phyloP scores from a whole-genome alignment of 164 flowering plant species.

The Buxus sempervirens region DNA sequence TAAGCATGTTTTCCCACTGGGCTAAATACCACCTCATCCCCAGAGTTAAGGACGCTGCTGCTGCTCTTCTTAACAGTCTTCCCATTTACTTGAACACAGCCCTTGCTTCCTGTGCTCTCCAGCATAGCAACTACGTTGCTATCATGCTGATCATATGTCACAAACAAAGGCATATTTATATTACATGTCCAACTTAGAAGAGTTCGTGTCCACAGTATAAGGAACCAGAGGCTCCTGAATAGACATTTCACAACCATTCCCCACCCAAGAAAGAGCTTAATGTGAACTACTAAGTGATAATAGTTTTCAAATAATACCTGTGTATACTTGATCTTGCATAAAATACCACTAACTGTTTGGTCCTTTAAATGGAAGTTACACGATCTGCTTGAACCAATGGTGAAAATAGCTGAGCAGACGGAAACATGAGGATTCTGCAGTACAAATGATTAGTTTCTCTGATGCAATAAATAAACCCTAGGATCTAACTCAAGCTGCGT shows the following conservation, averaged over 20 bases:
- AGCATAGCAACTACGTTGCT: slow-evolving; percentile 52
- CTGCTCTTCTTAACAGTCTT: slow-evolving; percentile 42
- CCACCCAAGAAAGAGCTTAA: neutral
- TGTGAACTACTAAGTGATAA: neutral
- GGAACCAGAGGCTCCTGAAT: neutral
- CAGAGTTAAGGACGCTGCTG: slow-evolving; percentile 51
- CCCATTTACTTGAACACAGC: slow-evolving; percentile 74
- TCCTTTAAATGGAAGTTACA: slow-evolving; percentile 61
- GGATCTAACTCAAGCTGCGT: neutral
- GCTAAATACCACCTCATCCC: slow-evolving; percentile 81
- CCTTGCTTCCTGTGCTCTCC: slow-evolving; percentile 79
- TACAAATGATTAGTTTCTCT: neutral
- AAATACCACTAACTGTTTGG: slow-evolving; percentile 33
- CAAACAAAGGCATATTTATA: slow-evolving; percentile 45
- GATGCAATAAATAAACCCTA: neutral
- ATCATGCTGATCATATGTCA: slow-evolving; percentile 67
- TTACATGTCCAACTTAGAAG: slow-evolving; percentile 37
- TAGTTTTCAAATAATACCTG: slow-evolving; percentile 43
- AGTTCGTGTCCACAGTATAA: slow-evolving; percentile 27
- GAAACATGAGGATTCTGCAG: slow-evolving; percentile 59
- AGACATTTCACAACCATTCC: slow-evolving; percentile 5
- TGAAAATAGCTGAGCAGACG: slow-evolving; percentile 36
- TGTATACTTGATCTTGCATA: slow-evolving; percentile 58
- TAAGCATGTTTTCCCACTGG: slow-evolving; percentile 64
- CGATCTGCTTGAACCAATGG: slow-evolving; percentile 56